Evolutionary conservation across 2,329 filamentous ascomycete species (phyloP), one percentile per base, ranked within the genome.

Genomic region (Didymella sp.): DNA sequence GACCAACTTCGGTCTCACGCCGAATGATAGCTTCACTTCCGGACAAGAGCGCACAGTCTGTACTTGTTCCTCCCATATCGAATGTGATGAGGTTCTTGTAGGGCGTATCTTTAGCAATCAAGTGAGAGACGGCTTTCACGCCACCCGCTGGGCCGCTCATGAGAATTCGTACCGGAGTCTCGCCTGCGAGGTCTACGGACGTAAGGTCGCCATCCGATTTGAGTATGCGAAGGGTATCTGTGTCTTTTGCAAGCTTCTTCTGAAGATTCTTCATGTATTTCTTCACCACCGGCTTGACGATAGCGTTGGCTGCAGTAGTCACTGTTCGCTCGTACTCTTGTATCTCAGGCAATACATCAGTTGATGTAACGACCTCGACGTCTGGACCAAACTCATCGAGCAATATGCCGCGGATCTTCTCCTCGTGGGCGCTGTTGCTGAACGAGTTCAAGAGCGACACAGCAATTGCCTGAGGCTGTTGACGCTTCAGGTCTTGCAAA

Each of bases 21-120:
- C 80, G 77, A 19, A 82, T 73, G 31, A 77, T 75, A 5, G 77
- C 77, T 51, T 78, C 75, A 2, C 77, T 76, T 17, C 79, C 72
- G 19, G 76, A 75, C 17, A 82, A 77, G 4, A 82, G 63, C 1
- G 80, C 79, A 56, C 79, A 80, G 51, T 82, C 80, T 0, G 80
- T 81, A 5, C 78, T 80, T 0, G 80, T 82, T 1, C 80, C 80
- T n/a, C 80, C 80, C 79, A 82, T 81, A 49, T 82, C 80, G 12
- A 82, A 71, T 0, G 80, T 82, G 48, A 82, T 81, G 24, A 82
- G 67, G 38, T 81, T 81, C 60, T 80, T 81, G 66, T 78, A 81
- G 0, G 76, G 75, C 0, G 80, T 81, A 49, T 77, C 76, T 38
- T 75, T 77, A 8, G 80, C 73, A 1, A 82, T 76, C 9, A 79